phyloP scores from a whole-genome alignment of 345 rosid genomes.

The Cardiospermum halicacabum region DNA sequence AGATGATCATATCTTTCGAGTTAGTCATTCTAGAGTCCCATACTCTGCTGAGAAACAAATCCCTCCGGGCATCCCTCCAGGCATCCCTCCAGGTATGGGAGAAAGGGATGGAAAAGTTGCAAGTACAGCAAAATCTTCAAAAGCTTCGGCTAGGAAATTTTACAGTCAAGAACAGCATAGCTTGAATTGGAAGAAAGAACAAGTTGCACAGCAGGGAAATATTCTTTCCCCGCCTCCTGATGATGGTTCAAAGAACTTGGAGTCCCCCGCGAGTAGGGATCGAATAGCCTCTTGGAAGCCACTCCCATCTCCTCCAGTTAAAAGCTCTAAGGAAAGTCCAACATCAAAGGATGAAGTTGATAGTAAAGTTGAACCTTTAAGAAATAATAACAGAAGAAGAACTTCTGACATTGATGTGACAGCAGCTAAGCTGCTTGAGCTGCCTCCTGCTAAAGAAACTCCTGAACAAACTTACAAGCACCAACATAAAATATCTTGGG shows the following conservation, averaged over 20 bases:
- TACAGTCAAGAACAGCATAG: conserved; percentile 94
- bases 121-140: conserved; percentile 52
- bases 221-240: conserved; percentile 39
- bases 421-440: conserved; percentile 40
- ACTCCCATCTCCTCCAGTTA: conserved; percentile 76
- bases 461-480: conserved; percentile 68
- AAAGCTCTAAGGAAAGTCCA: conserved; percentile 50
- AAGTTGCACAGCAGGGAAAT: conserved; percentile 33
- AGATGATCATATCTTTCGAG: conserved; percentile 64
- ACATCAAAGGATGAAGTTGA: conserved; percentile 47
- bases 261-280: conserved; percentile 58
- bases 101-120: conserved; percentile 59
- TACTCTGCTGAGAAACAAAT: conserved; percentile 71
- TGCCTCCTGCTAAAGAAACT: conserved; percentile 53
- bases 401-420: conserved; percentile 37
- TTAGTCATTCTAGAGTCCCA: conserved; percentile 73
- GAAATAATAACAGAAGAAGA: conserved; percentile 32
- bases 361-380: conserved; percentile 47
- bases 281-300: conserved; percentile 90
- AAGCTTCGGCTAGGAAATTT: conserved; percentile 66
- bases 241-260: conserved; percentile 42
- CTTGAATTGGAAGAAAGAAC: conserved; percentile 63
- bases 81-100: conserved; percentile 35
- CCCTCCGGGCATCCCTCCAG: conserved; percentile 32
- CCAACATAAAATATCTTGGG: conserved; percentile 89